Evolutionary conservation across 371 early-diverging fungal species (phyloP).

Genomic region (Mucor racemosus): DNA sequence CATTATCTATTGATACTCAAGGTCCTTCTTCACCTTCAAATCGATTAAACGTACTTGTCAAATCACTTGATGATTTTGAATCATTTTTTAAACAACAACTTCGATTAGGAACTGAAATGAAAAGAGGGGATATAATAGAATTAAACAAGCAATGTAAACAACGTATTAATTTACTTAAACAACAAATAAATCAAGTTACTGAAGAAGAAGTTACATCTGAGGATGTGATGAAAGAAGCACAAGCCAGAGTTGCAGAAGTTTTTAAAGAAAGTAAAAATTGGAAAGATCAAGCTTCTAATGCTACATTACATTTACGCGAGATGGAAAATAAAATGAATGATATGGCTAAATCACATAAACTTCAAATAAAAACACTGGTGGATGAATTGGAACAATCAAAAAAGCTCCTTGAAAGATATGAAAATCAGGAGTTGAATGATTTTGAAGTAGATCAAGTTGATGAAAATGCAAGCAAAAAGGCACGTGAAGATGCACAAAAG

Average conservation of each 20-base stretch:
- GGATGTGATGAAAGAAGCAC: constrained; percentile 21
- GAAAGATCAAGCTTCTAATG: constrained; percentile 13
- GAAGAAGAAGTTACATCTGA: constrained; percentile 14
- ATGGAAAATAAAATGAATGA: constrained; percentile 22
- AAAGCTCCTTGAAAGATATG: background rate
- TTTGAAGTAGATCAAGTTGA: background rate
- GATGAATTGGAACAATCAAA: constrained; percentile 17
- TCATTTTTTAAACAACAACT: background rate
- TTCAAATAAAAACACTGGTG: constrained; percentile 9
- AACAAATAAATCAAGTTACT: background rate
- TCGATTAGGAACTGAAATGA: background rate
- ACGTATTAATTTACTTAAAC: background rate
- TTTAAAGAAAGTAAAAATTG: constrained; percentile 12
- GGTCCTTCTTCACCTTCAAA: background rate
- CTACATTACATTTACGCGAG: background rate
- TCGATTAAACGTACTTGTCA: background rate
- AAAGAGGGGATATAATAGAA: constrained; percentile 1
- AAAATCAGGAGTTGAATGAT: background rate
- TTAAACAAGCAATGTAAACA: constrained; percentile 1
- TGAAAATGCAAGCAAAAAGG: background rate
- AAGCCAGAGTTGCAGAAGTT: constrained; percentile 7
- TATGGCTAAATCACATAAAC: constrained; percentile 2
- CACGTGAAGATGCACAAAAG: constrained; percentile 1
- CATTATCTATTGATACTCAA: background rate
- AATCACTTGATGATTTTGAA: background rate